Evolutionary conservation across 2,329 filamentous ascomycete genomes (phyloP).

Genomic region (Colletotrichum tamarilloi): DNA sequence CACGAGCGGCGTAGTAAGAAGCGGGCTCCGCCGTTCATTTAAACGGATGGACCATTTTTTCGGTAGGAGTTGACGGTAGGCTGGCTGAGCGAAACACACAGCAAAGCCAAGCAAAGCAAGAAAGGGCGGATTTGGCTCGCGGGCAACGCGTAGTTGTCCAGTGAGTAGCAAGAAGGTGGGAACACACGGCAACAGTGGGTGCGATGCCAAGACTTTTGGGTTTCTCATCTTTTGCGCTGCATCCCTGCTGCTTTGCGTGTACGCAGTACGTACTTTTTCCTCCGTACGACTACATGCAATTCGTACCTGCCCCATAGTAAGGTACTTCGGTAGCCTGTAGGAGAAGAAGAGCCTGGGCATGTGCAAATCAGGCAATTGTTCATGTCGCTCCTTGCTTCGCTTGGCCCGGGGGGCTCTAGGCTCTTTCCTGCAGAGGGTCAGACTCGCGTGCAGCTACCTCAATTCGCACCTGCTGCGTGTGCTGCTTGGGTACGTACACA

Average conservation of each 20-base stretch:
- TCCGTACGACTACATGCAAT: neutral
- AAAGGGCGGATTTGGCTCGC: neutral
- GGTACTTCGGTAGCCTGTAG: neutral
- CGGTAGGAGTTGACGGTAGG: neutral
- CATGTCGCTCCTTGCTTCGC: conserved; percentile 18
- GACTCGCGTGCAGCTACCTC: neutral
- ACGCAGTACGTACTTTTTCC: neutral
- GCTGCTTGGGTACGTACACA: neutral
- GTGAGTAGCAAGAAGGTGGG: conserved; percentile 20
- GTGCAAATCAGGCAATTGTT: neutral
- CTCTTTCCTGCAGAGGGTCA: neutral
- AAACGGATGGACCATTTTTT: conserved; percentile 27
- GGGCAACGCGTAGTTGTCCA: neutral
- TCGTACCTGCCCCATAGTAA: neutral
- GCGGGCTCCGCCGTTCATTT: conserved; percentile 33
- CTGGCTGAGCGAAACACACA: neutral
- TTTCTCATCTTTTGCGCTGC: conserved; percentile 26
- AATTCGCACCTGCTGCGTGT: neutral
- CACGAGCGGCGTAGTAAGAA: neutral
- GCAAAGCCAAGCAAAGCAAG: neutral
- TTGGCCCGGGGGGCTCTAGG: neutral
- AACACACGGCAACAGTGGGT: conserved; percentile 20
- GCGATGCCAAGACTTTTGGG: conserved; percentile 32
- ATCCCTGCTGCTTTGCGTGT: conserved; percentile 14
- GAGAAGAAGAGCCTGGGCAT: neutral